Percentiles rank a stretch among this genome's conserved stretches.
Conservation (phyloP, 257 asterid genomes). For the Penstemon davidsonii region DNA sequence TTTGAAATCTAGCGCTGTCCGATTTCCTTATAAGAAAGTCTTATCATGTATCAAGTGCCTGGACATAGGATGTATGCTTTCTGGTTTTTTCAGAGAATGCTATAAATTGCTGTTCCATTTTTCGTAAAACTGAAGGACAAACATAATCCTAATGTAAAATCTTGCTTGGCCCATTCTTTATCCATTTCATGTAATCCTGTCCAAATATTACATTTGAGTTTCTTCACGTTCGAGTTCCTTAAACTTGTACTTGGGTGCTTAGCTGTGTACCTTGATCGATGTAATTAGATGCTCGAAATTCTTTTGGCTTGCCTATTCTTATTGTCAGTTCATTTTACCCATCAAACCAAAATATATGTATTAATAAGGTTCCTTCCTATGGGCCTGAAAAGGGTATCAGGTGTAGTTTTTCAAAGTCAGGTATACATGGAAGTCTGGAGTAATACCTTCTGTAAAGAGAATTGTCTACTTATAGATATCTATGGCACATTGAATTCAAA, state of each 20-base stretch:
- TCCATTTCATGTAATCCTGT: no score
- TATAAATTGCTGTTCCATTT: slow-evolving; percentile 6
- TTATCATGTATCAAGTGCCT: not conserved
- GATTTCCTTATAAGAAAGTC: not conserved
- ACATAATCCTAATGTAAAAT: no score
- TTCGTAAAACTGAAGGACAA: not conserved
- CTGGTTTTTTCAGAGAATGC: not conserved
- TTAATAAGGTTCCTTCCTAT: not conserved
- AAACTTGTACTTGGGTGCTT: no score
- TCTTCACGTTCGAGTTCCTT: no score
- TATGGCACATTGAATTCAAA: not conserved
- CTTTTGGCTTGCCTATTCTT: not conserved
- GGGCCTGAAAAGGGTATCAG: slow-evolving; percentile 2
- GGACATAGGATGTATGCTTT: not conserved
- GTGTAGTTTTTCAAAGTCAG: not conserved
- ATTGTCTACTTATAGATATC: not conserved
- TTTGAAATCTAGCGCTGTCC: not conserved
- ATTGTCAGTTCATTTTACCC: not conserved
- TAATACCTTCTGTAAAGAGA: not conserved
- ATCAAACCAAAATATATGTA: not conserved
- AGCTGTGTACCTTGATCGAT: no score
- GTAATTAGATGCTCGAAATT: not conserved
- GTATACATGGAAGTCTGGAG: not conserved
- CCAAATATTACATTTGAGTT: no score
- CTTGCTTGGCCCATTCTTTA: no score